Percentiles rank a stretch among this genome's conserved stretches.
Conservation (phyloP, 208 protist species). For the Crithidia bombi region DNA sequence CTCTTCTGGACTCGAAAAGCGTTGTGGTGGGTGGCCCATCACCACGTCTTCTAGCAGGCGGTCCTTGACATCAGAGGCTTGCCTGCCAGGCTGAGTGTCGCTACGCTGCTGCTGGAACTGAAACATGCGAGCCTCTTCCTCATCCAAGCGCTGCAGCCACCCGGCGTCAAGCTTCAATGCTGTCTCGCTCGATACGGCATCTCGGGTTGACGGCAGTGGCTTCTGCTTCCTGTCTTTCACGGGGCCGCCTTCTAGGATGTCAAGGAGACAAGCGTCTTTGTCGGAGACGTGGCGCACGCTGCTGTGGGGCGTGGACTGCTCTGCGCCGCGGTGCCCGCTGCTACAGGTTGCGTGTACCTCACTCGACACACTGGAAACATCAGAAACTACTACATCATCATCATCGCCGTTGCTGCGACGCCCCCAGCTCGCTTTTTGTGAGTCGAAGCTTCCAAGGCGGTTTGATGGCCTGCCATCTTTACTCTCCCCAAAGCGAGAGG, state of each 20-base stretch:
- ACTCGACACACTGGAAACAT: slow-evolving; percentile 11
- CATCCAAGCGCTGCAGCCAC: slow-evolving; percentile 15
- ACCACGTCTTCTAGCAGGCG: slow-evolving; percentile 14
- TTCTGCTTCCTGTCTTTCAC: background rate
- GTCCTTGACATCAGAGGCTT: too few species aligned
- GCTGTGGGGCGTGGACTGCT: background rate
- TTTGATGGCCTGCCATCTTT: background rate
- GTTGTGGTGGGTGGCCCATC: background rate
- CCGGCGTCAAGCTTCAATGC: too few species aligned
- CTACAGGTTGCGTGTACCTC: background rate
- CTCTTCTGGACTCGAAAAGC: background rate
- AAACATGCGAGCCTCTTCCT: background rate
- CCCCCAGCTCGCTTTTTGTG: background rate
- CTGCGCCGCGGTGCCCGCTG: background rate
- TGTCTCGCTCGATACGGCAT: background rate
- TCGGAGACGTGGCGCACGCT: too few species aligned
- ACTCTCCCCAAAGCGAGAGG: background rate
- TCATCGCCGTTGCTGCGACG: background rate
- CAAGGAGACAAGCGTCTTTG: slow-evolving; percentile 8
- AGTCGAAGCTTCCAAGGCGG: background rate
- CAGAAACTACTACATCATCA: background rate
- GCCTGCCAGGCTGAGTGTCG: too few species aligned
- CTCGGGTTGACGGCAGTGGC: background rate
- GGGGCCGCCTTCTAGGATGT: slow-evolving; percentile 3
- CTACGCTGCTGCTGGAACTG: background rate